phyloP scores from a whole-genome alignment of 495 filamentous ascomycete genomes.

The Elasticomyces elasticus region DNA sequence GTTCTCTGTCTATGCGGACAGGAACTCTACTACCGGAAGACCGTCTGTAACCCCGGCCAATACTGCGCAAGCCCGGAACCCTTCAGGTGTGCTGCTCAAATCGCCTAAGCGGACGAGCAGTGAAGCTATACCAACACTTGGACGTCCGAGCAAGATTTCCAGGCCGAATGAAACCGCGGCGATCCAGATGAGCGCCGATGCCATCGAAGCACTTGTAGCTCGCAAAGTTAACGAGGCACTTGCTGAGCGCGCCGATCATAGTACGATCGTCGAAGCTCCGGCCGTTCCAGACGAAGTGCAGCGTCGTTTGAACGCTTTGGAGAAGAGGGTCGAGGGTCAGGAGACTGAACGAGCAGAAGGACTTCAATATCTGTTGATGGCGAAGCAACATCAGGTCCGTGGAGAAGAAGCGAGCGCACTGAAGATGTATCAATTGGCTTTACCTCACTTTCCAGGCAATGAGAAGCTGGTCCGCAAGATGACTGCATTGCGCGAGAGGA shows the following conservation, averaged over 20 bases:
- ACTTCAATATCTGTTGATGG: slow-evolving; percentile 75
- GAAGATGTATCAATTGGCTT: slow-evolving; percentile 75
- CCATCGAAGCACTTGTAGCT: slow-evolving; percentile 71
- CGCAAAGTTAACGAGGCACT: slow-evolving; percentile 83
- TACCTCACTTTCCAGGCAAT: slow-evolving; percentile 79
- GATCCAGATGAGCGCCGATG: slow-evolving; percentile 51
- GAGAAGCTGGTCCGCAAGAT: slow-evolving; percentile 74
- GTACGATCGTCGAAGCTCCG: slow-evolving; percentile 4
- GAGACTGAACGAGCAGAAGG: slow-evolving; percentile 62
- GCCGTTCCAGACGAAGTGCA: slow-evolving; percentile 34
- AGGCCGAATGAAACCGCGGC: slow-evolving; percentile 27
- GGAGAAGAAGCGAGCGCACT: slow-evolving; percentile 71
- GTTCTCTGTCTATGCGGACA: slow-evolving; percentile 76
- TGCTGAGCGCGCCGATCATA: slow-evolving; percentile 47
- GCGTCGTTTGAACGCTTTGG: slow-evolving; percentile 68
- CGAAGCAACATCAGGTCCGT: slow-evolving; percentile 75
- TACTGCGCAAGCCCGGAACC: slow-evolving; percentile 21
- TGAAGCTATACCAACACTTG: slow-evolving; percentile 12
- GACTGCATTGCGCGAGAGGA: slow-evolving; percentile 50
- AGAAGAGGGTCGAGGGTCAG: slow-evolving; percentile 68
- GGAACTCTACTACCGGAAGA: slow-evolving; percentile 44
- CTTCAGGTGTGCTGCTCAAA: slow-evolving; percentile 1
- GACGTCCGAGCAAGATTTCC: slow-evolving; percentile 27
- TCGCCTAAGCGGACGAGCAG: slow-evolving; percentile 20
- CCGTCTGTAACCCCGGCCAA: slow-evolving; percentile 26